Percentiles rank a stretch among this genome's conserved stretches.
Evolutionary conservation across 2,329 filamentous ascomycete species (phyloP).

Genomic region (Passalora sequoiae): DNA sequence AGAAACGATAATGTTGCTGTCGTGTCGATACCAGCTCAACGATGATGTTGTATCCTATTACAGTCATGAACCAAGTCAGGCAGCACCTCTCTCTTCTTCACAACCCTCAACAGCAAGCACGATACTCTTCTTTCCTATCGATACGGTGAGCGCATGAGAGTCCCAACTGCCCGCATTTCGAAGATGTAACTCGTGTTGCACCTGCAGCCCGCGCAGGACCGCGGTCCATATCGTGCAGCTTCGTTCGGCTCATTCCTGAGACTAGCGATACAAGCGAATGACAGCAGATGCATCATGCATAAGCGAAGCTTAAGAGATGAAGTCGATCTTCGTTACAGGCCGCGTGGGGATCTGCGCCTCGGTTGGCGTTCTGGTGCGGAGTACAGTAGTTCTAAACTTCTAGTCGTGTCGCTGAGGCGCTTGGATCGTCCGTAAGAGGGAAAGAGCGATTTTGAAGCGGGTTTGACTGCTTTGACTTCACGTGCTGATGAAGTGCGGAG

Average conservation of each 20-base stretch:
- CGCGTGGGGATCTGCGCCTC: not conserved
- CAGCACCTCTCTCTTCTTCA: not conserved
- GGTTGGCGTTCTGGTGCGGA: not conserved
- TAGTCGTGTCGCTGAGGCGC: no score
- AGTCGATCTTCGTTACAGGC: no score
- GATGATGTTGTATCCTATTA: not conserved
- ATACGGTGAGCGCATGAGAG: no score
- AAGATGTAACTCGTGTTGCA: not conserved
- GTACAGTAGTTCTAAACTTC: no score
- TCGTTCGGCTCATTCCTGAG: not conserved
- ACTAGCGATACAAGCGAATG: not conserved
- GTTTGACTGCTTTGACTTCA: not conserved
- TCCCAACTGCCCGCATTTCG: not conserved
- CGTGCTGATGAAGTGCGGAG: not conserved
- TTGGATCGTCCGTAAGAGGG: no score
- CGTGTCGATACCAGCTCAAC: no score
- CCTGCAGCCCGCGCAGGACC: not conserved
- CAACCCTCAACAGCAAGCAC: not conserved
- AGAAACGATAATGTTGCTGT: not conserved
- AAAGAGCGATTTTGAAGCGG: no score
- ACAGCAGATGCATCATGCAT: not conserved
- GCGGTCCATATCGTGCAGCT: not conserved
- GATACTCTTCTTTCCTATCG: no score
- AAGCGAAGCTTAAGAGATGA: not conserved
- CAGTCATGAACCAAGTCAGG: not conserved